Percentiles rank a stretch among this genome's conserved stretches.
phyloP scores from a whole-genome alignment of 2,329 filamentous ascomycete species.

The Colletotrichum sp. region DNA sequence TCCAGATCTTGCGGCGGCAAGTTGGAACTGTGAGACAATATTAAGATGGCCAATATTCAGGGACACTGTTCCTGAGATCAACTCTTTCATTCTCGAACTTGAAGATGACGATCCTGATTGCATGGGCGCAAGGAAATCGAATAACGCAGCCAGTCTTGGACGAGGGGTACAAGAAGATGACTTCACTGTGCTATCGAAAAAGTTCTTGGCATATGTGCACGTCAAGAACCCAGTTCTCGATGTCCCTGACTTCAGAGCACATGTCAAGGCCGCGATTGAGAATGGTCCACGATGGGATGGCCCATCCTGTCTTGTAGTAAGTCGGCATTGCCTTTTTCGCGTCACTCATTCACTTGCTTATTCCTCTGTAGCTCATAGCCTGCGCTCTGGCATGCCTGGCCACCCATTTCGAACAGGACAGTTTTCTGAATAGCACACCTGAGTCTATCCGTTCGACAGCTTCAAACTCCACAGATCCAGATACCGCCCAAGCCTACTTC shows the following conservation, averaged over 20 bases:
- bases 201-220: slow-evolving; percentile 34
- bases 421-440: neutral
- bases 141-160: slow-evolving; percentile 4
- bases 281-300: slow-evolving; percentile 31
- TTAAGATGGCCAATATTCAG: slow-evolving; percentile 34
- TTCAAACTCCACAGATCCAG: neutral
- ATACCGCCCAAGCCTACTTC: slow-evolving; percentile 27
- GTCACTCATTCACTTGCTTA: neutral
- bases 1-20: slow-evolving; percentile 18
- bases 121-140: neutral
- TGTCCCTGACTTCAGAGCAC: slow-evolving; percentile 17
- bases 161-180: slow-evolving; percentile 30
- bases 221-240: slow-evolving; percentile 37
- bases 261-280: slow-evolving; percentile 26
- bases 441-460: neutral
- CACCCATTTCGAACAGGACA: slow-evolving; percentile 23
- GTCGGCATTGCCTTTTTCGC: neutral
- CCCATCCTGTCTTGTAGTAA: slow-evolving; percentile 33
- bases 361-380: slow-evolving; percentile 27
- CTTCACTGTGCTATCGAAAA: slow-evolving; percentile 27
- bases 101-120: slow-evolving; percentile 17
- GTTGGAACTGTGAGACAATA: slow-evolving; percentile 27
- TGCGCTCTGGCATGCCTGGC: slow-evolving; percentile 34
- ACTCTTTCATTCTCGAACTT: slow-evolving; percentile 21
- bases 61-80: slow-evolving; percentile 22